Evolutionary conservation across 2,329 filamentous ascomycete genomes (phyloP), one percentile per base, ranked within the genome.

Genomic region (Ophiobolus disseminans): DNA sequence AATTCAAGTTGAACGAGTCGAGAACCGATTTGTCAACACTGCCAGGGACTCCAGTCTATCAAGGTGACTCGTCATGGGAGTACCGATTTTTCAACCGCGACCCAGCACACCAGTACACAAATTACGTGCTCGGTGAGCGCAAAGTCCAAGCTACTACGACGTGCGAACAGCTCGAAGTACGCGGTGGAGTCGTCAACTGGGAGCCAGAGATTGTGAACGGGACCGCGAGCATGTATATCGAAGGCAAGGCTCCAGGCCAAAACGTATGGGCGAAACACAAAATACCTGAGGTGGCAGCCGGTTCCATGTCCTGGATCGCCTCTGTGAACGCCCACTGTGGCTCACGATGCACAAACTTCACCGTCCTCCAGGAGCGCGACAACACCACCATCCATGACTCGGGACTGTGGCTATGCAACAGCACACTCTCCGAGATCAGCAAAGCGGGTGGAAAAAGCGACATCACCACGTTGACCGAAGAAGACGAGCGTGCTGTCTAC

Each of bases 81-180:
- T 73, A 72, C 42, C 53, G 57, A 8, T 72, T 73, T 40, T 59
- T 65, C 40, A 70, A 69, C 30, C 63, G 69, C 4, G 65, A 72
- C n/a, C 67, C 68, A 3, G 32, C 44, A 0, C 66, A 64, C 10
- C 53, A 54, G 13, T 73, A 57, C 32, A 56, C 59, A 11, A 65
- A 70, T 35, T 69, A 70, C 34, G 21, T 64, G 4, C 48, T 65
- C 6, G 64, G 62, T 8, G 49, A 48, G 2, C 60, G 69, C 19
- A 66, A 48, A 13, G 44, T 72, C 0, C 53, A 41, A 2, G 58
- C 62, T 2, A 44, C 8, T 0, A 61, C 67, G 2, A 56, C 56
- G 3, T 72, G 68, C 43, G 25, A 49, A 7, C 28, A 67, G 28
- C 50, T 68, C 4, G 45, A 62, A 20, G 37, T 58, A 1, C 17